Conservation (phyloP, 2,329 filamentous ascomycete species). For the Aspergillus novoparasiticus region DNA sequence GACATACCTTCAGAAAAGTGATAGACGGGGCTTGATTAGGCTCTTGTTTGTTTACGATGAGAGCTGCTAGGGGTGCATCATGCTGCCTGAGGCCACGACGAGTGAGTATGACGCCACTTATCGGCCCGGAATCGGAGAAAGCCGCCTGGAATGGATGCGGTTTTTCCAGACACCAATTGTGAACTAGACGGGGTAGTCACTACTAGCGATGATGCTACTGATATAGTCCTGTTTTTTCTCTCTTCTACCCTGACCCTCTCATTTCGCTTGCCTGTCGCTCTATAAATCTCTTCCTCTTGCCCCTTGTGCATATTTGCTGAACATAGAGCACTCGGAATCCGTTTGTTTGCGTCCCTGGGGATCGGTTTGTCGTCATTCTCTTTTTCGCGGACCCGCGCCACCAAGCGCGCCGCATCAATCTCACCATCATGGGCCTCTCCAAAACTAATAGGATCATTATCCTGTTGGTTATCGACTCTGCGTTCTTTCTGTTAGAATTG, state of each 20-base stretch:
- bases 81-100: neutral
- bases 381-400: slow-evolving; percentile 23
- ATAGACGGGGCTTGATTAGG: neutral
- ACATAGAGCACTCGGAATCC: neutral
- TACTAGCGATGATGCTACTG: neutral
- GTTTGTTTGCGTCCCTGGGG: neutral
- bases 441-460: slow-evolving; percentile 91
- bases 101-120: neutral
- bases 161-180: neutral
- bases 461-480: slow-evolving; percentile 84
- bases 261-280: neutral
- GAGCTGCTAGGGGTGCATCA: neutral
- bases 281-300: neutral
- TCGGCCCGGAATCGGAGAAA: neutral
- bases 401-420: slow-evolving; percentile 25
- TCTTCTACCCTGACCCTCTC: neutral
- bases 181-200: neutral
- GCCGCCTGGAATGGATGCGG: neutral
- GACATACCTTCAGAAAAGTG: neutral
- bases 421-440: slow-evolving; percentile 73
- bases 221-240: neutral
- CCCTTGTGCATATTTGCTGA: neutral
- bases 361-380: slow-evolving; percentile 2
- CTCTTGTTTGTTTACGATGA: neutral
- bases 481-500: slow-evolving; percentile 89